Conservation (phyloP, 208 protist species). For the Leptomonas seymouri region DNA sequence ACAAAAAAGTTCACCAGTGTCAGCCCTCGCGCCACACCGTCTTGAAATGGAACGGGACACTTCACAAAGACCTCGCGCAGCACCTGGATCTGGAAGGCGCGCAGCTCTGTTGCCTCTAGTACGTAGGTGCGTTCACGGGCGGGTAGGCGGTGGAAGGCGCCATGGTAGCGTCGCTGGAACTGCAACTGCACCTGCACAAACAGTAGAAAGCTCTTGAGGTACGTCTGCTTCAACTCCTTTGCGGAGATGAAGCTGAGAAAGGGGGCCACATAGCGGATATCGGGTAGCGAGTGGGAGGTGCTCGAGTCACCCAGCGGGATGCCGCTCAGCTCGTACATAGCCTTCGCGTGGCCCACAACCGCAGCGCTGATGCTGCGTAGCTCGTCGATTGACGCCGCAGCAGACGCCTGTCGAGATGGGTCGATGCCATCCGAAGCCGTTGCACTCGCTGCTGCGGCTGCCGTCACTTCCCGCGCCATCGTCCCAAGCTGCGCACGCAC, state of each 20-base stretch:
- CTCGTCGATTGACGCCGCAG: constrained; percentile 11
- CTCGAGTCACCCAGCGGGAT: constrained; percentile 39
- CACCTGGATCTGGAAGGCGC: constrained; percentile 45
- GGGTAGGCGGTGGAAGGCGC: constrained; percentile 30
- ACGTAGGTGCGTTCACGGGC: constrained; percentile 42
- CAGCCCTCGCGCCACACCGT: constrained; percentile 51
- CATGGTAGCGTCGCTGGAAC: constrained; percentile 44
- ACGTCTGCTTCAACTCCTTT: constrained; percentile 50
- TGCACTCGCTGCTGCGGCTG: constrained; percentile 1
- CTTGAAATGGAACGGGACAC: constrained; percentile 44
- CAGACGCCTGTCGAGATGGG: constrained; percentile 1
- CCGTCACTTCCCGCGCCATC: constrained; percentile 37
- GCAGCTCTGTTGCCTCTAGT: constrained; percentile 47
- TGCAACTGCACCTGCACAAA: constrained; percentile 81
- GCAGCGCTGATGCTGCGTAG: constrained; percentile 41
- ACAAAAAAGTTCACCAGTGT: constrained; percentile 67
- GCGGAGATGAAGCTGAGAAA: constrained; percentile 72
- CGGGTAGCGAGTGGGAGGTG: constrained; percentile 31
- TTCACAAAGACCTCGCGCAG: constrained; percentile 66
- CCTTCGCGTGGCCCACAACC: constrained; percentile 47
- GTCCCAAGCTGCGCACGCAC: constrained; percentile 46
- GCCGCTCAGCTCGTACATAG: constrained; percentile 66
- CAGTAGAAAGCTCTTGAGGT: constrained; percentile 63
- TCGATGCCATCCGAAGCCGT: constrained; percentile 4
- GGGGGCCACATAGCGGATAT: constrained; percentile 75